Percentiles rank a stretch among this genome's conserved stretches.
These are phyloP conservation scores for Globisporangium nagaii DNA, from an alignment of 352 stramenopile genomes.

Conservation along the genomic window DNA sequence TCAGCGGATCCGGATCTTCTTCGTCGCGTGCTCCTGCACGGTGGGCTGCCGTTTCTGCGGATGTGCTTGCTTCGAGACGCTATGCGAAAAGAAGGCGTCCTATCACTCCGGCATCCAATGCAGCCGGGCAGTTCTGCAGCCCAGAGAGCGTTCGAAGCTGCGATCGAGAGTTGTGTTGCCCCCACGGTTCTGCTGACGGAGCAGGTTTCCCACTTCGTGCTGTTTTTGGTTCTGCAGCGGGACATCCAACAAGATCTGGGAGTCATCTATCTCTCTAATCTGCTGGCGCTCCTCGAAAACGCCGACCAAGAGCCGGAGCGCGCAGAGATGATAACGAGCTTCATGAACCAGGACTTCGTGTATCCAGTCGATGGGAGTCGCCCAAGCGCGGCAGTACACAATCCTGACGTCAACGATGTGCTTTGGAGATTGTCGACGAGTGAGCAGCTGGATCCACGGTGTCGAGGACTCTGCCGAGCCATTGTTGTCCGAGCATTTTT, in stretches of 20 bases:
- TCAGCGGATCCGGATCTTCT: background rate
- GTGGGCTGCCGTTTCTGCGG: constrained; percentile 12
- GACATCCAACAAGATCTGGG: background rate
- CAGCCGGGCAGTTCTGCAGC: background rate
- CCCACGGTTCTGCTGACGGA: background rate
- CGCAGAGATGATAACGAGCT: background rate
- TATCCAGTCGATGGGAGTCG: background rate
- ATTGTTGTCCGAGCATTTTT: constrained; percentile 1
- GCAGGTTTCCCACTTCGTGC: constrained; percentile 1
- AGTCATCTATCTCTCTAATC: background rate
- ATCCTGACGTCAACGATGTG: background rate
- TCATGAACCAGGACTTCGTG: background rate
- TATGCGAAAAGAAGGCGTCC: background rate
- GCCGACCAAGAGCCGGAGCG: background rate
- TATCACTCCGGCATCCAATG: background rate
- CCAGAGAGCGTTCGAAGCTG: background rate
- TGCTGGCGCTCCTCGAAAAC: background rate
- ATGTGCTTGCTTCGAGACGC: constrained; percentile 12
- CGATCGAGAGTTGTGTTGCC: background rate
- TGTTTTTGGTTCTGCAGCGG: background rate
- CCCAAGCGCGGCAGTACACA: background rate
- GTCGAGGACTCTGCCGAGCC: background rate
- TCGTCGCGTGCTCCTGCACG: constrained; percentile 2
- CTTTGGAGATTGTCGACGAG: constrained; percentile 1
- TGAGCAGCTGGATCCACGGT: background rate